Conservation (phyloP, 257 asterid species). For the Solanum neorickii region DNA sequence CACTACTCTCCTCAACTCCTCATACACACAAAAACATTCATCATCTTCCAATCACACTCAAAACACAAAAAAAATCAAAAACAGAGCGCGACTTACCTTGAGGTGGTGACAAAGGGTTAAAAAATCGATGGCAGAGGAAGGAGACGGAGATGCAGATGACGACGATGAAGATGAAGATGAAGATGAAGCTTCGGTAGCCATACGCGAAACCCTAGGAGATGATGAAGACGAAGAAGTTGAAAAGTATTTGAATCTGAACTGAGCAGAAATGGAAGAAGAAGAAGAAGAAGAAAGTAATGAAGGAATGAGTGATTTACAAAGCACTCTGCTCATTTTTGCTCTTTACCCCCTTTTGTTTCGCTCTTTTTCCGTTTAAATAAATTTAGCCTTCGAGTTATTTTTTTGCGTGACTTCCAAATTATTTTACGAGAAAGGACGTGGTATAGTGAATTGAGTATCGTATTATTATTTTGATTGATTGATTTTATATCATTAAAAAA, state of each 20-base stretch:
- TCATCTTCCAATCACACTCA: background rate
- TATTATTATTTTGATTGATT: too few species aligned
- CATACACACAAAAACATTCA: background rate
- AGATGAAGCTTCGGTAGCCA: conserved; percentile 47
- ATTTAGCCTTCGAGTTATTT: background rate
- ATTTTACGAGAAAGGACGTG: background rate
- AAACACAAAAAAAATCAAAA: background rate
- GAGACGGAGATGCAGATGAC: conserved; percentile 35
- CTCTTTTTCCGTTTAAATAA: background rate
- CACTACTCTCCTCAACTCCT: background rate
- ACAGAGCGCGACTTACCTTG: conserved; percentile 32
- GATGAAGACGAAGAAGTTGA: background rate
- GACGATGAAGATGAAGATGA: conserved; percentile 37
- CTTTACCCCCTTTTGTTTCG: background rate
- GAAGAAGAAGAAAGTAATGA: background rate
- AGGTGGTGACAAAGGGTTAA: conserved; percentile 89
- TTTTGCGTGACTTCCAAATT: background rate
- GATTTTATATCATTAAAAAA: too few species aligned
- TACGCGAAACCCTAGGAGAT: conserved; percentile 23
- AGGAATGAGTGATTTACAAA: conserved; percentile 1
- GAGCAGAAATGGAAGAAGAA: conserved; percentile 2
- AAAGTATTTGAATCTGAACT: conserved; percentile 23
- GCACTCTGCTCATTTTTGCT: background rate
- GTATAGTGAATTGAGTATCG: background rate
- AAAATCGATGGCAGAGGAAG: conserved; percentile 80